A percentile compares a stretch with the other conserved stretches of the same genome.
Evolutionary conservation across 106 monocot genomes (phyloP).

Genomic region (Triglochin maritima): DNA sequence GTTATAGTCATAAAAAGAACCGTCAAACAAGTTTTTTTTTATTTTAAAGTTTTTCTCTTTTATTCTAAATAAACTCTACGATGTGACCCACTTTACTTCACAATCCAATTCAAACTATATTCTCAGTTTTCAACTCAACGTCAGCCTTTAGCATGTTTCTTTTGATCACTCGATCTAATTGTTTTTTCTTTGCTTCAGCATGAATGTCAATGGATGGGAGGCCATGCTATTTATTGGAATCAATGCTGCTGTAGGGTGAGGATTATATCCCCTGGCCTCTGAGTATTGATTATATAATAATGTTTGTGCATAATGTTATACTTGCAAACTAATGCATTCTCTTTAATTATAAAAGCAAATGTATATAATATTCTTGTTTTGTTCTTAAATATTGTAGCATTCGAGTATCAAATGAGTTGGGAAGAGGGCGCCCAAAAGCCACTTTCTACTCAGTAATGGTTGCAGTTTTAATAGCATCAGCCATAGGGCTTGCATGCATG

Average conservation of each 20-base stretch:
- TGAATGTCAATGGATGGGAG: conserved; percentile 93
- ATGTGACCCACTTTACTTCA: too few relatives aligned
- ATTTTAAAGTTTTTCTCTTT: too few relatives aligned
- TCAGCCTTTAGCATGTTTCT: too few relatives aligned
- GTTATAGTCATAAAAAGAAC: too few relatives aligned
- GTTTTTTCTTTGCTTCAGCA: conserved; percentile 35
- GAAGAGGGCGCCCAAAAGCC: conserved; percentile 46
- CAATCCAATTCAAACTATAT: too few relatives aligned
- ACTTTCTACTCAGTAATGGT: conserved; percentile 51
- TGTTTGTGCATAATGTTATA: neutral
- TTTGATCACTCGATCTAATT: too few relatives aligned
- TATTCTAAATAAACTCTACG: too few relatives aligned
- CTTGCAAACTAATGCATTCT: neutral
- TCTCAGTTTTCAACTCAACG: too few relatives aligned
- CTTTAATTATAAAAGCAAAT: too few relatives aligned
- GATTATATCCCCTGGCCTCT: too few relatives aligned
- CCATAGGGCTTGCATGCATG: conserved; percentile 55
- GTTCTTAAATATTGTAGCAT: conserved; percentile 25
- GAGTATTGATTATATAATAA: too few relatives aligned
- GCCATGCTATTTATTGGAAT: conserved; percentile 70
- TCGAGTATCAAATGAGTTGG: conserved; percentile 88
- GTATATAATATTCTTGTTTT: neutral
- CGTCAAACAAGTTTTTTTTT: too few relatives aligned
- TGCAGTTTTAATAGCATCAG: conserved; percentile 37
- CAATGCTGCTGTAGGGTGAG: conserved; percentile 72